Base-by-base conservation (phyloP, 2,329 filamentous ascomycete species). In the Cladophialophora immunda region DNA sequence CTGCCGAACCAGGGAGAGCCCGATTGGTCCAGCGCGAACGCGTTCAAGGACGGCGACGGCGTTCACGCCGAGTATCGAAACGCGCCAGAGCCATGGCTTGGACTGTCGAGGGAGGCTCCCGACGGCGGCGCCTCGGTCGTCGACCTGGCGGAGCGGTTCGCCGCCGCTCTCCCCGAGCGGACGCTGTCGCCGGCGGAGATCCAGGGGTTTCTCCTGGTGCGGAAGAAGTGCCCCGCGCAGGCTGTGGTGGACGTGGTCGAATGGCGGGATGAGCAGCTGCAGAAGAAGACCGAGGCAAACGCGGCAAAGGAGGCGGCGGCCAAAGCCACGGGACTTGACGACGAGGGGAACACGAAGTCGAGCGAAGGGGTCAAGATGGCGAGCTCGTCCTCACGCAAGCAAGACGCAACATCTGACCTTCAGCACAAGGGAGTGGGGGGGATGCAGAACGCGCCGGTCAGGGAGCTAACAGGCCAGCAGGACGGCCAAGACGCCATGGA, bases 131-230 rank as follows among this genome's bases (percentile, higher is more conserved):
- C 11, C 17, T 30, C 56, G 85, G 13, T 71, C 77, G n/a, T 70
- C 70, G 36, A 59, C 3, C 75, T 85, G 70, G 81, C 83, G 4
- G 65, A 76, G 4, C 69, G 78, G 2, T 86, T 86, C 71, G 80
- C 83, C 1, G 71, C 73, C 1, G 68, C 73, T 29, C 58, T 87
- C 4, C 83, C 83, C 0, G 81, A 83, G 60, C 73, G 76, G 19
- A 78, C 67, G 3, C 83, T 86, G 60, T 82, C 81, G 9, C 84
- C 83, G 0, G 83, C 83, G 1, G 82, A 86, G 73, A 79, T 86
- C 22, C 83, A 86, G 70, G 83, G 81, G 4, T 84, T 82, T 68
- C 75, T 87, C 41, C 77, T 86, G 64, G 80, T 78, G 68, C 74
- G 81, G 60, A 84, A 84, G 75, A 82, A 81, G 60, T 79, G 81